These are phyloP conservation scores for Nicotiana attenuata DNA, from an alignment of 257 asterid species.

Conservation along the genomic window DNA sequence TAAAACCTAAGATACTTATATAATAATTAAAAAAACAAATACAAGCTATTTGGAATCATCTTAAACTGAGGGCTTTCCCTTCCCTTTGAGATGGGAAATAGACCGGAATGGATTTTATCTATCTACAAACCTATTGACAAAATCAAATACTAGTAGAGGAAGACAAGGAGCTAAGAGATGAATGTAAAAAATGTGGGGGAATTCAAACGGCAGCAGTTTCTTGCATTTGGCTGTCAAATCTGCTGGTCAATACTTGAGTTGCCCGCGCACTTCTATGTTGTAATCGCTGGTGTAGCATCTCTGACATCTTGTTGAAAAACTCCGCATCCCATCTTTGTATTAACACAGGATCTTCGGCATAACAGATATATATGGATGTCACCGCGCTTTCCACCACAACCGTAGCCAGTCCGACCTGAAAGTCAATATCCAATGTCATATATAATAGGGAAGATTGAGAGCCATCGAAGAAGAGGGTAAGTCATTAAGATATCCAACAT, in stretches of 20 bases:
- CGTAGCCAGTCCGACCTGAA: conserved; percentile 87
- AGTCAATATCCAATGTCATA: neutral
- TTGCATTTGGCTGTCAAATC: conserved; percentile 53
- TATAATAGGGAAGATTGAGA: neutral
- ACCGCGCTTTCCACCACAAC: conserved; percentile 98
- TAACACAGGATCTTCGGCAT: conserved; percentile 79
- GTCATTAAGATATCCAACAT: neutral
- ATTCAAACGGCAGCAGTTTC: conserved; percentile 43
- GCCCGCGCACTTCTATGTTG: conserved; percentile 92
- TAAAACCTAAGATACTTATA: neutral
- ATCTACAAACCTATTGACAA: neutral
- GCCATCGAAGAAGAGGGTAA: neutral
- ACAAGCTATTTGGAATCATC: neutral
- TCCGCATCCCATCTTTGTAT: conserved; percentile 82
- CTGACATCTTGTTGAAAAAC: conserved; percentile 70
- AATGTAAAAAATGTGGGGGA: neutral
- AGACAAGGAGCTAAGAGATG: neutral
- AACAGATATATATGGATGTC: conserved; percentile 84
- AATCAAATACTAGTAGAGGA: neutral
- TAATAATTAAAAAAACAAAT: neutral
- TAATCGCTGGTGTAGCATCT: conserved; percentile 76
- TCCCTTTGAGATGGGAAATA: conserved; percentile 6
- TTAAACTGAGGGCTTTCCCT: neutral
- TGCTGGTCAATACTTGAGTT: conserved; percentile 46
- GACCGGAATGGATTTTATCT: neutral